These are phyloP conservation scores for Xylaria curta DNA, from an alignment of 495 filamentous ascomycete species.

Conservation along the genomic window DNA sequence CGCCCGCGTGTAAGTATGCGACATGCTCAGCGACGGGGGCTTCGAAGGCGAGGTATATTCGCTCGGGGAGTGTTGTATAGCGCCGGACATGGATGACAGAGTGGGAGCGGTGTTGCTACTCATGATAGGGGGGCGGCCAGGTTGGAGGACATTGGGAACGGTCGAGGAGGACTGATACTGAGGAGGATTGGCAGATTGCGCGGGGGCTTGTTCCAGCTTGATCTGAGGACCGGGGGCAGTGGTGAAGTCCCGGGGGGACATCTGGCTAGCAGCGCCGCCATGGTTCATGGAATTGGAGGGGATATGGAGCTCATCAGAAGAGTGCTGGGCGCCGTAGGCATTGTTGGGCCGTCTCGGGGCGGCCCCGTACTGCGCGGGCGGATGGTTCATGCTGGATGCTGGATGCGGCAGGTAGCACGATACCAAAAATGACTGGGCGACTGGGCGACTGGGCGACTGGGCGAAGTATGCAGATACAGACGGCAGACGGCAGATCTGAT, in stretches of 20 bases:
- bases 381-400: slow-evolving; percentile 57
- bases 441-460: too few relatives aligned
- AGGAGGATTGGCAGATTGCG: slow-evolving; percentile 52
- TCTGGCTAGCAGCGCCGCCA: slow-evolving; percentile 43
- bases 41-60: slow-evolving; percentile 73
- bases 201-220: slow-evolving; percentile 65
- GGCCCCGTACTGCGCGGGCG: slow-evolving; percentile 50
- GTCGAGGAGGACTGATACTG: slow-evolving; percentile 60
- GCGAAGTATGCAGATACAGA: slow-evolving; percentile 50
- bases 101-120: slow-evolving; percentile 71
- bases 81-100: slow-evolving; percentile 66
- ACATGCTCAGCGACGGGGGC: slow-evolving; percentile 63
- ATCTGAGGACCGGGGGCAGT: slow-evolving; percentile 62
- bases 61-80: slow-evolving; percentile 59
- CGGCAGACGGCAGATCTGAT: neutral
- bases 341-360: slow-evolving; percentile 49
- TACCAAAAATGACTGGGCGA: neutral
- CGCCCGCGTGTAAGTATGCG: slow-evolving; percentile 77
- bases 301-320: slow-evolving; percentile 77
- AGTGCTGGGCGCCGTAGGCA: slow-evolving; percentile 48
- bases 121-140: slow-evolving; percentile 69
- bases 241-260: slow-evolving; percentile 58
- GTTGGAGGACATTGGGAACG: slow-evolving; percentile 76
- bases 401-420: slow-evolving; percentile 11
- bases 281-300: slow-evolving; percentile 59